phyloP scores from a whole-genome alignment of 805 yeast genomes.

The Scheffersomyces lignosus region DNA sequence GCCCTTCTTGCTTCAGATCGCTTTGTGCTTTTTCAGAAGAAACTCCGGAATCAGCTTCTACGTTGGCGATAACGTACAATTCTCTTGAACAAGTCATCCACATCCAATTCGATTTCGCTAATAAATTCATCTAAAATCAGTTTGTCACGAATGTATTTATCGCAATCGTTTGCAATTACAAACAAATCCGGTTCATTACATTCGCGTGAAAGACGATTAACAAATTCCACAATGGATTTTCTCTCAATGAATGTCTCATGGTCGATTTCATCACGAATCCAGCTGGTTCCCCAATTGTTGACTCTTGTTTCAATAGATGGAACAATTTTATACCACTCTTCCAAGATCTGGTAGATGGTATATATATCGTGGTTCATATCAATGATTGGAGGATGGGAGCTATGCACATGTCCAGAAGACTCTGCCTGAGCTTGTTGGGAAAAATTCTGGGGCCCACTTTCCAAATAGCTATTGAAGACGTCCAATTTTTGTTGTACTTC shows the following conservation, averaged over 20 bases:
- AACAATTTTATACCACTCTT: conserved; percentile 12
- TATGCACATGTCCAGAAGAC: not conserved
- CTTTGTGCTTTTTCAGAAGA: too few species aligned
- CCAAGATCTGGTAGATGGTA: conserved; percentile 11
- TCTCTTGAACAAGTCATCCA: conserved; percentile 10
- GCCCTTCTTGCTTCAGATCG: too few species aligned
- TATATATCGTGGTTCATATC: conserved; percentile 13
- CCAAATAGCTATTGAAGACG: not conserved
- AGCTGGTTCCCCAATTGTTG: conserved; percentile 11
- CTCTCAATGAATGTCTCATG: conserved; percentile 12
- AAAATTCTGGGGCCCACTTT: not conserved
- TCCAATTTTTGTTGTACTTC: not conserved
- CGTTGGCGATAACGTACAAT: conserved; percentile 8
- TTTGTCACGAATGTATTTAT: conserved; percentile 11
- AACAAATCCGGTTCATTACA: conserved; percentile 8
- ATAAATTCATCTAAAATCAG: conserved; percentile 15
- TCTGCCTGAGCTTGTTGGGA: not conserved
- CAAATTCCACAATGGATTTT: conserved; percentile 9
- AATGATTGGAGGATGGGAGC: conserved; percentile 3
- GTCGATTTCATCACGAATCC: conserved; percentile 15
- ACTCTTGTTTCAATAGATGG: conserved; percentile 10
- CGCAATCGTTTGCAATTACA: conserved; percentile 10
- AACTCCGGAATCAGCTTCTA: too few species aligned
- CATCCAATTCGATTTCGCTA: conserved; percentile 14
- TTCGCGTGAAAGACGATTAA: conserved; percentile 8